Evolutionary conservation across 495 filamentous ascomycete genomes (phyloP).

Genomic region (Penicillium pancosmium): DNA sequence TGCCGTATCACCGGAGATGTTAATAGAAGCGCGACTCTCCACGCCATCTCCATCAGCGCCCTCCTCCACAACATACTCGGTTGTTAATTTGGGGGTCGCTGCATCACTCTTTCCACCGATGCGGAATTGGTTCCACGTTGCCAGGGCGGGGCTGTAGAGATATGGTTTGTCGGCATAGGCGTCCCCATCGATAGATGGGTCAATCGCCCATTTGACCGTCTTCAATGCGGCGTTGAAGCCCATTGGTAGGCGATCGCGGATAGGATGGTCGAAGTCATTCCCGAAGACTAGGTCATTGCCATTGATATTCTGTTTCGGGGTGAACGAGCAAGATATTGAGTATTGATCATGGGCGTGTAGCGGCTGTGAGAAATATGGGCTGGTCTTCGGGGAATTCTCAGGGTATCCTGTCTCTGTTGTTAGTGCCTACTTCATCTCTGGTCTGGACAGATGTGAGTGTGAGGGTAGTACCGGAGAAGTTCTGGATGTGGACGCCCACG

Average conservation of each 20-base stretch:
- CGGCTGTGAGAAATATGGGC: slow-evolving; percentile 72
- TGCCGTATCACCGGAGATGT: slow-evolving; percentile 54
- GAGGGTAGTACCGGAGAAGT: slow-evolving; percentile 55
- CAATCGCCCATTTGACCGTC: slow-evolving; percentile 82
- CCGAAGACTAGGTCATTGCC: slow-evolving; percentile 82
- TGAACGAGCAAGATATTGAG: slow-evolving; percentile 75
- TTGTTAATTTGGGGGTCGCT: slow-evolving; percentile 13
- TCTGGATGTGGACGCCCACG: slow-evolving; percentile 70
- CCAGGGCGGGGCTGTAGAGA: slow-evolving; percentile 76
- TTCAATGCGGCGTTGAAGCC: slow-evolving; percentile 81
- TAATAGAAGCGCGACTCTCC: slow-evolving; percentile 44
- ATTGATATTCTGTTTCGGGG: slow-evolving; percentile 64
- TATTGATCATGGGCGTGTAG: slow-evolving; percentile 77
- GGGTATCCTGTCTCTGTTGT: slow-evolving; percentile 59
- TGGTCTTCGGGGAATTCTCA: slow-evolving; percentile 56
- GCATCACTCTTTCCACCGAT: slow-evolving; percentile 55
- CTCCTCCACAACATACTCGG: slow-evolving; percentile 62
- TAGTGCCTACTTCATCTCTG: slow-evolving; percentile 9
- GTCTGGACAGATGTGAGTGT: neutral
- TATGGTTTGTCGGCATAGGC: slow-evolving; percentile 83
- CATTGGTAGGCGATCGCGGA: slow-evolving; percentile 81
- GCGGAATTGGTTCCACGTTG: slow-evolving; percentile 71
- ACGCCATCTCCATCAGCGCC: slow-evolving; percentile 66
- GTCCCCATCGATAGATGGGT: slow-evolving; percentile 87
- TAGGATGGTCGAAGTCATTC: slow-evolving; percentile 88